Base-by-base conservation (phyloP, 768 basidiomycete genomes). In the Psilocybe cubensis region DNA sequence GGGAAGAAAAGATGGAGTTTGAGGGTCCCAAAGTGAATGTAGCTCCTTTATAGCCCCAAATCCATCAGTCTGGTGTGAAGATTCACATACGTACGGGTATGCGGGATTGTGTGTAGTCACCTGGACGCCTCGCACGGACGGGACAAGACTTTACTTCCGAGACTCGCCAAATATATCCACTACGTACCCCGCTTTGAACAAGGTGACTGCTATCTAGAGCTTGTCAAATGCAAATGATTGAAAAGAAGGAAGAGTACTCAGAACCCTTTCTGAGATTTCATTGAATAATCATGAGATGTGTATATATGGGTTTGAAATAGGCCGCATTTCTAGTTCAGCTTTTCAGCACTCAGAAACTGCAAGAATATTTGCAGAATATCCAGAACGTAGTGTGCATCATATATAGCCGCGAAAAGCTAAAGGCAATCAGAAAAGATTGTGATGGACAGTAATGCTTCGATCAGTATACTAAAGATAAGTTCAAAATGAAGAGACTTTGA, bases 21-120 rank as follows among this genome's bases (percentile, higher is more conserved):
- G 25, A 33, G 14, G 57, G 17, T 14, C 27, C 38, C 38, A 25
- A 29, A 29, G 17, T 40, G 52, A 23, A 23, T 28, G 20, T 10
- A 29, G 25, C 46, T 54, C 29, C 50, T 59, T 54, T 59, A 59
- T 59, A 51, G 52, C 52, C 41, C 52, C 58, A 50, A 23, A 49
- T 31, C 52, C 47, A 38, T 33, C 48, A n/a, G 24, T 41, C 49
- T 51, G 46, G 46, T 48, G 46, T 48, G 46, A 48, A 48, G 17
- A 28, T 48, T 48, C 27, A n/a, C 46, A 48, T 29, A n/a, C n/a
- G n/a, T n/a, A n/a, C n/a, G n/a, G n/a, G n/a, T 28, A 48, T 48
- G 31, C 12, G 46, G 46, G 27, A n/a, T 11, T 8, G 40, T 20
- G 23, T 20, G 10, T 6, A 48, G 46, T 48, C 46, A 48, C 27